These are phyloP conservation scores for Coffea eugenioides DNA, from an alignment of 257 asterid genomes.

Conservation along the genomic window DNA sequence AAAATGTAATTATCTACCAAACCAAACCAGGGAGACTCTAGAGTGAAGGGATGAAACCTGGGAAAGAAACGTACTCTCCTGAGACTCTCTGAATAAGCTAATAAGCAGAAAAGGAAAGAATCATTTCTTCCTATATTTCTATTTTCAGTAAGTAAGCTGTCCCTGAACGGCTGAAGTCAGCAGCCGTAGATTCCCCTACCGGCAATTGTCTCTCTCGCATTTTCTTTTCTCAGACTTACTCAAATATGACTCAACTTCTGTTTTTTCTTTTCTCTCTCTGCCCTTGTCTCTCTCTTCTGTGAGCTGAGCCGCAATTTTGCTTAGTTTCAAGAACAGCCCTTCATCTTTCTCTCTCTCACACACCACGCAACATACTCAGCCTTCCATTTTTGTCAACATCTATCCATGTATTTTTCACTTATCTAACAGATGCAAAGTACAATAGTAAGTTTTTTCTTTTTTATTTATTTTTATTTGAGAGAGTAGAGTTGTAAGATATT, in stretches of 20 bases:
- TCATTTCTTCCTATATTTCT: background rate
- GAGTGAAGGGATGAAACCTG: no score
- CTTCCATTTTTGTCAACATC: slow-evolving; percentile 7
- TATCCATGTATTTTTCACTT: background rate
- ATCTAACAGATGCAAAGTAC: background rate
- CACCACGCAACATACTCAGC: background rate
- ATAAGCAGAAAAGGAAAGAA: no score
- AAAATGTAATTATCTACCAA: no score
- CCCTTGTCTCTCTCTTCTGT: background rate
- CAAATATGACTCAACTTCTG: background rate
- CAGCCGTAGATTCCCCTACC: background rate
- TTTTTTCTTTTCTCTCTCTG: background rate
- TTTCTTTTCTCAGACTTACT: background rate
- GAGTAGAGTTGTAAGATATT: background rate
- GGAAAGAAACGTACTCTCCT: no score
- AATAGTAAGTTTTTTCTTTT: background rate
- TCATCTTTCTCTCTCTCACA: background rate
- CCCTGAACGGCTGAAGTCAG: background rate
- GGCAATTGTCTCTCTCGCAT: background rate
- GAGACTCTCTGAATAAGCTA: no score
- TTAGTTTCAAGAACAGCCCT: background rate
- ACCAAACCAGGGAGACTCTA: no score
- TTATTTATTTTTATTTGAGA: no score
- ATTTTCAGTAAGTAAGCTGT: background rate
- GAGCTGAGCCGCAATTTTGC: slow-evolving; percentile 8